phyloP scores from a whole-genome alignment of 495 filamentous ascomycete species.

The Acidiella bohemica region DNA sequence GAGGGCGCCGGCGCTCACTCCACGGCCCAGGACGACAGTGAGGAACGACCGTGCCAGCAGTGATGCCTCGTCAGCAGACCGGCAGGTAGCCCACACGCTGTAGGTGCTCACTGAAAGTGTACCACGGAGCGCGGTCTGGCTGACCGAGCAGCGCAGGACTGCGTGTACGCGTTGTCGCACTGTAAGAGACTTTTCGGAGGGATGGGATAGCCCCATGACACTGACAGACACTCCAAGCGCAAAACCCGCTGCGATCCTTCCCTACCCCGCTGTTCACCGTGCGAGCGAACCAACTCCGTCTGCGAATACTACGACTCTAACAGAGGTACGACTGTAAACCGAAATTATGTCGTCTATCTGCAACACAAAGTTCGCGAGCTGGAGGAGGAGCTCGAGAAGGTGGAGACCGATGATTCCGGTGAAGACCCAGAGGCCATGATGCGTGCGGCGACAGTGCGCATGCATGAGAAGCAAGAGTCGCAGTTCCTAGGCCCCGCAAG shows the following conservation, averaged over 20 bases:
- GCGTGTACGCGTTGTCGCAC: slow-evolving; percentile 16
- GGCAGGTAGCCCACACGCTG: slow-evolving; percentile 12
- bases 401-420: slow-evolving; percentile 52
- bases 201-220: background rate
- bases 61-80: slow-evolving; percentile 1
- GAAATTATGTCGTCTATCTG: slow-evolving; percentile 76
- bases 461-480: slow-evolving; percentile 68
- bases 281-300: slow-evolving; percentile 72
- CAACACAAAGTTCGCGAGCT: slow-evolving; percentile 67
- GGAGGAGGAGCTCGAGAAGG: slow-evolving; percentile 54
- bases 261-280: slow-evolving; percentile 80
- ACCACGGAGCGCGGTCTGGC: too few species aligned
- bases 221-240: slow-evolving; percentile 41
- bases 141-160: too few species aligned
- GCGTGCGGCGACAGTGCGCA: slow-evolving; percentile 65
- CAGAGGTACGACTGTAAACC: slow-evolving; percentile 60
- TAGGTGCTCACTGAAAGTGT: too few species aligned
- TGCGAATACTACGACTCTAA: slow-evolving; percentile 91
- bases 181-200: too few species aligned
- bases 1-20: too few species aligned
- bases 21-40: background rate
- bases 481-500: slow-evolving; percentile 85
- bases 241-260: slow-evolving; percentile 91
- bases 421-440: slow-evolving; percentile 63
- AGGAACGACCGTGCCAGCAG: background rate